Evolutionary conservation across 805 yeast genomes (phyloP).

Genomic region (Yamadazyma kitorensis): DNA sequence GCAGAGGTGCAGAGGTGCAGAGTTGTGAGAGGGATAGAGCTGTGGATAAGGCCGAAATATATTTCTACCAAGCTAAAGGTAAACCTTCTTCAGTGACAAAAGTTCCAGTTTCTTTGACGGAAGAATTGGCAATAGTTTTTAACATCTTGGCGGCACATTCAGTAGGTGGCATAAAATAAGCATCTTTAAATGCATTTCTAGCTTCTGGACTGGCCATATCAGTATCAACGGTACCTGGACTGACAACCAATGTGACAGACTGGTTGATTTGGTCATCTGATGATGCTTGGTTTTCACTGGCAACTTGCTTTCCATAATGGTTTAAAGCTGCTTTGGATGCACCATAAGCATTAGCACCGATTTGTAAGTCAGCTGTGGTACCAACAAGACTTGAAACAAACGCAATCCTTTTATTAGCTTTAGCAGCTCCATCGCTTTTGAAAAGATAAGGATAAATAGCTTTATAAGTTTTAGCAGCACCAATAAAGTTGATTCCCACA

Average conservation of each 20-base stretch:
- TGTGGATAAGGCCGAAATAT: no score
- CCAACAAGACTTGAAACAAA: not conserved
- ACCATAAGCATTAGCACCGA: conserved; percentile 22
- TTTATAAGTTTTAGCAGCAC: conserved; percentile 10
- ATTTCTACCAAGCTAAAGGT: no score
- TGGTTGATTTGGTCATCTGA: not conserved
- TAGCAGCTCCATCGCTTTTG: conserved; percentile 4
- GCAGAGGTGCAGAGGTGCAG: no score
- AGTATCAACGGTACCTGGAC: conserved; percentile 39
- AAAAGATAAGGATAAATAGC: conserved; percentile 11
- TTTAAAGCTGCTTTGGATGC: conserved; percentile 37
- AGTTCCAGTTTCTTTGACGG: no score
- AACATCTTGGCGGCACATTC: no score
- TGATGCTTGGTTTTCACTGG: conserved; percentile 14
- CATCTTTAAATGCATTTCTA: not conserved
- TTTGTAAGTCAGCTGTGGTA: not conserved
- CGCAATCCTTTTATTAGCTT: not conserved
- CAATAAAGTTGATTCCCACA: conserved; percentile 8
- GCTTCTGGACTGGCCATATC: conserved; percentile 20
- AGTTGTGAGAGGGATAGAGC: no score
- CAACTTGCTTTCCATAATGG: conserved; percentile 22
- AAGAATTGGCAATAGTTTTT: no score
- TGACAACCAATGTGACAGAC: conserved; percentile 17
- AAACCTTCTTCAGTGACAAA: no score
- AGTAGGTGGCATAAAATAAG: not conserved